Percentiles rank a stretch among this genome's conserved stretches.
Conservation (phyloP, 768 basidiomycete species). For the Omphalotus guepiniiformis region DNA sequence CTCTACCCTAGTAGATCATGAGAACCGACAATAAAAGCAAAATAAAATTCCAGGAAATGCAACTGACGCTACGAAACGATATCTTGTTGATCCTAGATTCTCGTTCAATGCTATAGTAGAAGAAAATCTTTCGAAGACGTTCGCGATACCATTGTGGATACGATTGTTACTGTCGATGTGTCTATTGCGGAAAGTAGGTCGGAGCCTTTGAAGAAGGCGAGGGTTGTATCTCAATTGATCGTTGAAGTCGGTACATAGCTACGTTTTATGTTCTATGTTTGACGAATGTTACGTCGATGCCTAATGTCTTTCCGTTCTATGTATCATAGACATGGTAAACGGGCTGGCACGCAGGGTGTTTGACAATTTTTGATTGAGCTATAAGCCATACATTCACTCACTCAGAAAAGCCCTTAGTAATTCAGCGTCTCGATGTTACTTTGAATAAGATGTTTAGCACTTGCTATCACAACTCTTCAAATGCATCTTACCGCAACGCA, state of each 20-base stretch:
- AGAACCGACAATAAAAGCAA: too few species aligned
- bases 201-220: conserved; percentile 20
- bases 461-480: background rate
- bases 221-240: conserved; percentile 26
- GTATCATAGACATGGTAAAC: conserved; percentile 29
- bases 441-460: background rate
- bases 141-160: conserved; percentile 4
- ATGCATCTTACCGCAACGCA: background rate
- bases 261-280: too few species aligned
- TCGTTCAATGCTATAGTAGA: background rate
- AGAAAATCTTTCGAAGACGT: background rate
- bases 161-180: conserved; percentile 17
- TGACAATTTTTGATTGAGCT: conserved; percentile 26
- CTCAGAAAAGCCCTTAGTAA: too few species aligned
- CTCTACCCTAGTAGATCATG: too few species aligned
- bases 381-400: conserved; percentile 11
- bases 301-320: background rate
- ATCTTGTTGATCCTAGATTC: conserved; percentile 3
- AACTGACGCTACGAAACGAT: conserved; percentile 12
- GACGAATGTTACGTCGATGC: too few species aligned
- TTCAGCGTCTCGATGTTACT: background rate
- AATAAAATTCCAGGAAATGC: conserved; percentile 15
- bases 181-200: conserved; percentile 24
- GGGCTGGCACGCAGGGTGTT: conserved; percentile 25
- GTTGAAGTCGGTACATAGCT: conserved; percentile 26